These are phyloP conservation scores for Pseudogymnoascus sp. DNA, from an alignment of 2,329 filamentous ascomycete genomes.

Conservation along the genomic window DNA sequence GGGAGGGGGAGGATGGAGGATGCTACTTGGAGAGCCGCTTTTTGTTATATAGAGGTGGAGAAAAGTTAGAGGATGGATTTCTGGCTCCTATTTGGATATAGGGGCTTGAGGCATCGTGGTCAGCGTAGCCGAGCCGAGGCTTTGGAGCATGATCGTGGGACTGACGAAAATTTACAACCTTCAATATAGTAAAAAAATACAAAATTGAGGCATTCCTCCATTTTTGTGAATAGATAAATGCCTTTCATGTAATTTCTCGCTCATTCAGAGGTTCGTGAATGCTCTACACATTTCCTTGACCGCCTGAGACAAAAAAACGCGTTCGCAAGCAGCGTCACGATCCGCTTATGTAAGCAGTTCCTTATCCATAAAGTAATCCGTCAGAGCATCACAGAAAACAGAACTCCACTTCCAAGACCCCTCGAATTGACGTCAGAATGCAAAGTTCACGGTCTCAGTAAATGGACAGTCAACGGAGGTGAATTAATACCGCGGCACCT, in stretches of 20 bases:
- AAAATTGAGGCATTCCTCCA: not conserved
- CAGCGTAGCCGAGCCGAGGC: not conserved
- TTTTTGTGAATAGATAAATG: not conserved
- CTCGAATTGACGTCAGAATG: conserved; percentile 6
- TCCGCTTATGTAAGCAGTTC: not conserved
- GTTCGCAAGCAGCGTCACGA: not conserved
- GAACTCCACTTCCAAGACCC: conserved; percentile 3
- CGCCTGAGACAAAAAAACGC: not conserved
- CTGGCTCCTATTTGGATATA: not conserved
- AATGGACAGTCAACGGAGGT: conserved; percentile 5
- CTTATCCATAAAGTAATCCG: conserved; percentile 4
- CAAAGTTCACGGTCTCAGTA: not conserved
- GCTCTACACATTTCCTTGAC: not conserved
- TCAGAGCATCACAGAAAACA: not conserved
- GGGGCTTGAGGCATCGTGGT: not conserved
- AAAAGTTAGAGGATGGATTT: not conserved
- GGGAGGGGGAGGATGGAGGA: not conserved
- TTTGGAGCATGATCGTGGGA: not conserved
- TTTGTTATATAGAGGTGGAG: not conserved
- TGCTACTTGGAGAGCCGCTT: not conserved
- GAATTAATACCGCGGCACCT: not conserved
- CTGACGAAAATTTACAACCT: not conserved
- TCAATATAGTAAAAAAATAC: not conserved
- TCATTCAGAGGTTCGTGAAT: not conserved
- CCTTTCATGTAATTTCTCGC: not conserved